phyloP scores from a whole-genome alignment of 768 basidiomycete species.

The Lactifluus rugatus region DNA sequence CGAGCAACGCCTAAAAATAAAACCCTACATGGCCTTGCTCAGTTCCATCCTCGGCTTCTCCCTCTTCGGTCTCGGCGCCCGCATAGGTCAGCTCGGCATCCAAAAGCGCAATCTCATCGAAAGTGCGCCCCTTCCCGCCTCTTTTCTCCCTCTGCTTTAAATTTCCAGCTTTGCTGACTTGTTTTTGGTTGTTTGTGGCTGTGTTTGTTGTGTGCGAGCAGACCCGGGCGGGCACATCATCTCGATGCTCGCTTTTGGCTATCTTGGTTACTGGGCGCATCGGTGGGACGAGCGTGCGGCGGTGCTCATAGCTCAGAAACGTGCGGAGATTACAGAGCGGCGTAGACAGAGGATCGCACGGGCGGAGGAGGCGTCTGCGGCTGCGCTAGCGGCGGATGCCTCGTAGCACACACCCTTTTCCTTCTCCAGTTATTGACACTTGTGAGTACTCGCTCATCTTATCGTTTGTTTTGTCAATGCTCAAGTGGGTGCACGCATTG shows the following conservation, averaged over 20 bases:
- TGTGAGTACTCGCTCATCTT: not conserved
- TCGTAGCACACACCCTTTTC: not conserved
- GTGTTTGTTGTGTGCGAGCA: conserved; percentile 24
- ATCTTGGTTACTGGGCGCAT: conserved; percentile 66
- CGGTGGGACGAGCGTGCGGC: conserved; percentile 53
- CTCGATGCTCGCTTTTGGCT: conserved; percentile 62
- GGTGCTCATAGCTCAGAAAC: conserved; percentile 54
- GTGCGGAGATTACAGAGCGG: conserved; percentile 45
- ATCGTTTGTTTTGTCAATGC: not conserved
- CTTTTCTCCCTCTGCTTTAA: not conserved
- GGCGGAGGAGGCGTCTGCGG: conserved; percentile 24
- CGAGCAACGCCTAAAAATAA: not conserved
- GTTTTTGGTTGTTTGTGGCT: not conserved
- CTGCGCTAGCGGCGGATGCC: conserved; percentile 4
- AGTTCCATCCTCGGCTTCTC: conserved; percentile 71
- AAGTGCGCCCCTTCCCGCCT: conserved; percentile 44
- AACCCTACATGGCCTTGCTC: conserved; percentile 48
- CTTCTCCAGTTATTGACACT: not conserved
- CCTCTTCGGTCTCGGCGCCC: conserved; percentile 69
- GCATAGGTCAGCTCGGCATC: conserved; percentile 82
- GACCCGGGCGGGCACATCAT: conserved; percentile 66
- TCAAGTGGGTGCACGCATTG: no score
- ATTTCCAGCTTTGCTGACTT: not conserved
- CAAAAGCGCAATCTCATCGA: conserved; percentile 69
- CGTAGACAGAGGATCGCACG: conserved; percentile 31